Base-by-base conservation (phyloP, 352 stramenopile genomes). In the Pythium myriotylum region DNA sequence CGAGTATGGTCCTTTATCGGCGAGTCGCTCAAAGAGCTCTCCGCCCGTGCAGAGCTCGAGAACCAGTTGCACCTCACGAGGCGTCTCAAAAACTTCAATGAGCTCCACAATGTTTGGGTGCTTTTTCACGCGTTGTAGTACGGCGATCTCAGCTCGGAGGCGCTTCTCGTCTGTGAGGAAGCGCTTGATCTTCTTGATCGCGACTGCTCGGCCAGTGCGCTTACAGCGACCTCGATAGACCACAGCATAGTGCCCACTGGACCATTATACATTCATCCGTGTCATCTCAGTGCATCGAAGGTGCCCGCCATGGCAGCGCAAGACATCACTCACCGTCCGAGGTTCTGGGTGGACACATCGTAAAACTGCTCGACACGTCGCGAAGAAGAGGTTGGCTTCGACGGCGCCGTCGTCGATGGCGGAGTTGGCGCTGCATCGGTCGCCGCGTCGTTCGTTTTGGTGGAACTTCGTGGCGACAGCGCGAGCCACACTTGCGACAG, bases 111-210 rank as follows among this genome's bases (percentile, higher is more conserved):
- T 93, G 62, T 91, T 89, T 4, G 77, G 76, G 46, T 93, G 84
- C 27, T 68, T 74, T 40, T 83, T 73, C 4, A 93, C 78, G 8
- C 68, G 68, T 24, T 71, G 74, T 40, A 93, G 45, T 39, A 82
- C 84, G 13, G 66, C 67, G 55, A 93, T 88, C 68, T 93, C 81
- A 5, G 84, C 75, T 0, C 70, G 67, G 3, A 93, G 62, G 0
- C 84, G 68, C 56, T 79, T 86, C 33, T 88, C 76, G 47, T 93
- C 84, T 0, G 80, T 87, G n/a, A 92, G 62, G 35, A 89, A 90
- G 12, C 82, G 72, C 68, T 88, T 88, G 67, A 95, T 93, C 56
- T 91, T 88, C 68, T 94, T 95, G 46, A 94, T 76, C 10, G 85
- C 87, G 22, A 95, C 82, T 0, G 56, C 39, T 32, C 78, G 65